Evolutionary conservation across 495 filamentous ascomycete genomes (phyloP), one percentile per base, ranked within the genome.

Genomic region (Cudoniella acicularis): DNA sequence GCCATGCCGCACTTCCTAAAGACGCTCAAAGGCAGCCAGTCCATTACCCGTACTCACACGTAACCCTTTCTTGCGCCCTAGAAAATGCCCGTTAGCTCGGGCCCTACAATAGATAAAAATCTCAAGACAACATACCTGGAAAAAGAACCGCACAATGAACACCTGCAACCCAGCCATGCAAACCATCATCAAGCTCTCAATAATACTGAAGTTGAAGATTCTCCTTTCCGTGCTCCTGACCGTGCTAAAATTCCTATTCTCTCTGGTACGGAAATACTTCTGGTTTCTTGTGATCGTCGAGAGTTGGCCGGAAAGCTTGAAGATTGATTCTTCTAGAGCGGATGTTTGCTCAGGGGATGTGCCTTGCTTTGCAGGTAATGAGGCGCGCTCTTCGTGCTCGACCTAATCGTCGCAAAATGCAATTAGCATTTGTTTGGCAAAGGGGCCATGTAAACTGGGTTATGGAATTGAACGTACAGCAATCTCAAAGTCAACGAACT

Each of bases 401-500:
- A 98, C 90, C 93, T 98, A 56, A 41, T 58, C 6, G 23, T n/a
- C n/a, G n/a, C 40, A 21, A 52, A 41, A 36, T 22, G 17, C 13
- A 17, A 59, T 66, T 41, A 69, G 64, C 52, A 40, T 52, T 45
- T 59, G 16, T 17, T 55, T 47, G 21, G 41, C n/a, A n/a, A n/a
- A n/a, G n/a, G n/a, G n/a, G n/a, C n/a, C n/a, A n/a, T n/a, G n/a
- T n/a, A n/a, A n/a, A n/a, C n/a, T n/a, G 27, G 22, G 42, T 20
- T 9, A 25, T 43, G 21, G 1, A 18, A 17, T 41, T 13, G 25
- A 36, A 75, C 88, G 60, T 77, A 97, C 94, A 64, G 94, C 82
- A 70, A 99, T 96, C 76, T 99, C 95, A 69, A 99, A 98, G 70
- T 99, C 94, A 53, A 99, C 92, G 75, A 93, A 86, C 75, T 99